Evolutionary conservation across 116 monocot genomes (phyloP), one percentile per base, ranked within the genome.

Genomic region (Iris pallida): DNA sequence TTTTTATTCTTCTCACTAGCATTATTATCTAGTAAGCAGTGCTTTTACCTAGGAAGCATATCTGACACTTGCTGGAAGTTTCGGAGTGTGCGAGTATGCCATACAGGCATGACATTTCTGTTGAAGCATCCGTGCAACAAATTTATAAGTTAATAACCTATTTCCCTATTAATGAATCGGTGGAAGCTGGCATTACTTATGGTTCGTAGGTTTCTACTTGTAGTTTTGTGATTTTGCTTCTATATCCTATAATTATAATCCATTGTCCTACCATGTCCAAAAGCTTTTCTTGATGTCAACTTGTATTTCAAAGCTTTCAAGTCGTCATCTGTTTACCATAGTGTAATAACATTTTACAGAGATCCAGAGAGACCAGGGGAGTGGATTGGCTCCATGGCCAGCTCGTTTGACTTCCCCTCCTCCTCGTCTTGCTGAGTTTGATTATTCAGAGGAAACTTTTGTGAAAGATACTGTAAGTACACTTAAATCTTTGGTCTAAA

Each of bases 341-440:
- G 30, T 30, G 30, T 30, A 30, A 30, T 30, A 30, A 30, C 3
- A 30, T 71, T 55, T 20, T 16, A 71, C 76, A 88, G 88, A 78
- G 68, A 75, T 66, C 56, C 91, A 95, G n/a, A 88, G 67, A 78
- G 78, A 61, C 56, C 70, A 68, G 57, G 95, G 92, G 47, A 91
- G 80, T 80, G 89, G 80, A 61, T 73, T 95, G 78, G 92, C 81
- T 47, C 89, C 95, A 65, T 95, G 95, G 95, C 95, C 95, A 48
- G 76, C 75, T 63, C 78, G 95, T 20, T 72, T 91, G 47, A 82
- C 79, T 42, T 47, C 86, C n/a, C 84, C 92, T 49, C 82, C 95
- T 46, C 89, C 95, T 57, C 85, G 95, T 13, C 86, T 95, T 56
- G 68, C 89, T 72, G 88, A 89, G 69, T 66, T 95, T 70, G 84